Percentiles rank a stretch among this genome's conserved stretches.
These are phyloP conservation scores for Yarrowia osloensis DNA, from an alignment of 805 yeast genomes.

Conservation along the genomic window DNA sequence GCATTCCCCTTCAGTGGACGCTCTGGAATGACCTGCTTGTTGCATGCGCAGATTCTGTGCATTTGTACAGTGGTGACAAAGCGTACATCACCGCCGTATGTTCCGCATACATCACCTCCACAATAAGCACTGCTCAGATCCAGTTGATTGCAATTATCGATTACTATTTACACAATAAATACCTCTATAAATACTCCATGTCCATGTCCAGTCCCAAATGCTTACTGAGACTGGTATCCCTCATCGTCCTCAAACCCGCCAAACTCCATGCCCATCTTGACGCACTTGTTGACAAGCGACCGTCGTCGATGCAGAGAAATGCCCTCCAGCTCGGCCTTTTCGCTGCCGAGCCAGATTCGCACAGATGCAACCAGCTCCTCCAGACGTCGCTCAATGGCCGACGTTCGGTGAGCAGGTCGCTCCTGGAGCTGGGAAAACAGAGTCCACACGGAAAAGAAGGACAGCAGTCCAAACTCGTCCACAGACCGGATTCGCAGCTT, in stretches of 20 bases:
- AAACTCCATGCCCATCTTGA: slow-evolving; percentile 39
- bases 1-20: too few relatives aligned
- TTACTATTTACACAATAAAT: slow-evolving; percentile 26
- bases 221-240: slow-evolving; percentile 35
- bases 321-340: slow-evolving; percentile 40
- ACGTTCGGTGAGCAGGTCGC: slow-evolving; percentile 30
- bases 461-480: slow-evolving; percentile 40
- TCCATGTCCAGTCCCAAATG: background rate
- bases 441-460: slow-evolving; percentile 40
- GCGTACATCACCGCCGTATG: too few relatives aligned
- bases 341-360: slow-evolving; percentile 44
- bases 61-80: too few relatives aligned
- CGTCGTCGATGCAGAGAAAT: slow-evolving; percentile 38
- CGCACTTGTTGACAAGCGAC: slow-evolving; percentile 41
- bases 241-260: slow-evolving; percentile 42
- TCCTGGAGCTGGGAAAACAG: slow-evolving; percentile 34
- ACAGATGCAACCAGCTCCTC: slow-evolving; percentile 38
- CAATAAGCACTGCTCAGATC: background rate
- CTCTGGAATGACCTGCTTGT: too few relatives aligned
- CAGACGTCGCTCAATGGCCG: slow-evolving; percentile 32
- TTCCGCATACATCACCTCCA: too few relatives aligned
- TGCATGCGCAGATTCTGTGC: too few relatives aligned
- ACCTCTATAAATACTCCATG: slow-evolving; percentile 27
- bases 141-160: background rate
- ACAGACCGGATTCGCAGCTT: slow-evolving; percentile 30